Conservation (phyloP, 2,329 filamentous ascomycete genomes). For the Verticillium isaacii region DNA sequence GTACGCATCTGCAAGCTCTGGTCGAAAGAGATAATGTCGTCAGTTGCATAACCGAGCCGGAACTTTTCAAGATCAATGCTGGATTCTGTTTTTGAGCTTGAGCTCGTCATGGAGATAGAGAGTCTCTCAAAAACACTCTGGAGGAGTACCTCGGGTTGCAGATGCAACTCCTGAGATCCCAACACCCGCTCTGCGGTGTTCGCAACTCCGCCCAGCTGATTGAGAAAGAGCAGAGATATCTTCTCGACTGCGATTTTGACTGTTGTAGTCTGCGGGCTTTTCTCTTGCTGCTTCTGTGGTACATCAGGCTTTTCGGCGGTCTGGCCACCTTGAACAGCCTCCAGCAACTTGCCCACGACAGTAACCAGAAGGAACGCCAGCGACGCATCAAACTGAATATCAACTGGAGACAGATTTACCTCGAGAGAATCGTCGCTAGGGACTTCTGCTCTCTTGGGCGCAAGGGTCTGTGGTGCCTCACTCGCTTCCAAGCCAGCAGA, state of each 20-base stretch:
- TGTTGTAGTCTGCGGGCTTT: slow-evolving; percentile 21
- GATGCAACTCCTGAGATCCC: slow-evolving; percentile 32
- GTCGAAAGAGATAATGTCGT: slow-evolving; percentile 61
- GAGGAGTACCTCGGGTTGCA: slow-evolving; percentile 47
- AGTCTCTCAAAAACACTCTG: slow-evolving; percentile 44
- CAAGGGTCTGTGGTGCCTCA: not conserved
- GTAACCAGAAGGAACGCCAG: slow-evolving; percentile 50
- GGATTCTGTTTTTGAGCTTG: slow-evolving; percentile 22
- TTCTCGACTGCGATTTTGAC: slow-evolving; percentile 42
- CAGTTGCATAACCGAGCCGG: slow-evolving; percentile 56
- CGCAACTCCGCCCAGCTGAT: slow-evolving; percentile 46
- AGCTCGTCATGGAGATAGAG: slow-evolving; percentile 22
- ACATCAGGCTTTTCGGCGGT: slow-evolving; percentile 10
- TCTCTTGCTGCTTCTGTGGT: slow-evolving; percentile 1
- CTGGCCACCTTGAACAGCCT: slow-evolving; percentile 30
- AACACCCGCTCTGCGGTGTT: slow-evolving; percentile 43
- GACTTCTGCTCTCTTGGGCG: slow-evolving; percentile 8
- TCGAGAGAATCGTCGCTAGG: slow-evolving; percentile 35
- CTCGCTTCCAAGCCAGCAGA: slow-evolving; percentile 6
- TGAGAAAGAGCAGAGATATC: slow-evolving; percentile 51
- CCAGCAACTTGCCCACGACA: slow-evolving; percentile 43
- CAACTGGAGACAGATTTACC: slow-evolving; percentile 45
- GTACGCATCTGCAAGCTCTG: slow-evolving; percentile 51
- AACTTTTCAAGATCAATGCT: slow-evolving; percentile 51
- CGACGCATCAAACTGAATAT: slow-evolving; percentile 50